phyloP scores from a whole-genome alignment of 257 asterid genomes.

The Euphrasia confusa region DNA sequence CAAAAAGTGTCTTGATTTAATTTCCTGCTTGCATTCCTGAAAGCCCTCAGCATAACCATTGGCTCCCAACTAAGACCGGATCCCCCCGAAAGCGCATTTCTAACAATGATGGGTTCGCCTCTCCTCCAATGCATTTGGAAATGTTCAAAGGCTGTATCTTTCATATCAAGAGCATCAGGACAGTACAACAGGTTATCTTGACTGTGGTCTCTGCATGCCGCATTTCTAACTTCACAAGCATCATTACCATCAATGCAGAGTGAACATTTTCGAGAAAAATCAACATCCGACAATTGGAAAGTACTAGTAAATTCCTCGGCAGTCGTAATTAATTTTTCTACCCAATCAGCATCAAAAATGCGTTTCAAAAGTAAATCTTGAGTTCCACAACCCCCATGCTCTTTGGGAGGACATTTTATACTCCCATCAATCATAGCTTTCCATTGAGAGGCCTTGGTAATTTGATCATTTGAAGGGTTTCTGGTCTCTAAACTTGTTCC shows the following conservation, averaged over 20 bases:
- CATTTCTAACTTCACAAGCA: slow-evolving; percentile 38
- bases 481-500: slow-evolving; percentile 6
- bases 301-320: slow-evolving; percentile 42
- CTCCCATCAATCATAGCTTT: slow-evolving; percentile 41
- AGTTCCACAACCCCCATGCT: slow-evolving; percentile 62
- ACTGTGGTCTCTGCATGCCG: slow-evolving; percentile 49
- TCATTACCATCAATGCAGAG: slow-evolving; percentile 29
- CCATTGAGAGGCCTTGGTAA: slow-evolving; percentile 38
- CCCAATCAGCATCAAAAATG: slow-evolving; percentile 47
- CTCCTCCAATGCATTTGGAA: slow-evolving; percentile 81
- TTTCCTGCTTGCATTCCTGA: slow-evolving; percentile 56
- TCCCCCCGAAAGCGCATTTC: slow-evolving; percentile 42
- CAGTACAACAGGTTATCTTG: slow-evolving; percentile 59
- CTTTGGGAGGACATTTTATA: slow-evolving; percentile 73
- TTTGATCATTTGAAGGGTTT: slow-evolving; percentile 21
- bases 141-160: slow-evolving; percentile 44
- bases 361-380: slow-evolving; percentile 33
- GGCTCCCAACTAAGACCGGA: slow-evolving; percentile 96
- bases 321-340: slow-evolving; percentile 41
- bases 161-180: slow-evolving; percentile 52
- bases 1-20: slow-evolving; percentile 39
- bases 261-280: slow-evolving; percentile 40
- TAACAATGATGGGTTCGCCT: slow-evolving; percentile 82
- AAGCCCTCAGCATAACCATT: slow-evolving; percentile 81
- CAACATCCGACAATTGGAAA: slow-evolving; percentile 36